Percentiles rank a stretch among this genome's conserved stretches.
Evolutionary conservation across 306 rosid species (phyloP).

Genomic region (Crataegus laevigata): DNA sequence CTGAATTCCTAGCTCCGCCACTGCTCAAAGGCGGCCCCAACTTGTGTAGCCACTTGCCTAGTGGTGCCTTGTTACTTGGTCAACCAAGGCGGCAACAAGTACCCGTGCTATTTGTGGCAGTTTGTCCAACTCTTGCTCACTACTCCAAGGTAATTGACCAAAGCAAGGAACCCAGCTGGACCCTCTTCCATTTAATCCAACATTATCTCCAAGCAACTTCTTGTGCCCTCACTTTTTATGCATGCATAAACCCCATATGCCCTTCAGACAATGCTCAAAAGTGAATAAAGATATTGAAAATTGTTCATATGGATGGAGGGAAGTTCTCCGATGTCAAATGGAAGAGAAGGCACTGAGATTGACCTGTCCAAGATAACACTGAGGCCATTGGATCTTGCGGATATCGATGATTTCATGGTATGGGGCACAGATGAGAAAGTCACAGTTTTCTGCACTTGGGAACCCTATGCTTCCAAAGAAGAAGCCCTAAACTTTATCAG

Average conservation of each 20-base stretch:
- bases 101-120: not conserved
- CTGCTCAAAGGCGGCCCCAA: too few species aligned
- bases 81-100: not conserved
- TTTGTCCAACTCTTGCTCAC: too few species aligned
- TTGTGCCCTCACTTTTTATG: not conserved
- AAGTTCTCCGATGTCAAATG: not conserved
- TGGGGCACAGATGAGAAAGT: constrained; percentile 59
- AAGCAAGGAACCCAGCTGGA: not conserved
- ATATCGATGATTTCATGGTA: constrained; percentile 57
- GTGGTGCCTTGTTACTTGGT: not conserved
- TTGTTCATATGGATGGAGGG: constrained; percentile 16
- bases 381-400: constrained; percentile 43
- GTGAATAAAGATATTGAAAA: not conserved
- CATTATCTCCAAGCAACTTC: not conserved
- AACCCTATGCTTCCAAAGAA: constrained; percentile 38
- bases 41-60: not conserved
- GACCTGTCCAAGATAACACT: constrained; percentile 25
- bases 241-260: not conserved
- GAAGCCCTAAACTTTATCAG: constrained; percentile 37
- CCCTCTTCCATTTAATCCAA: not conserved
- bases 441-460: constrained; percentile 50
- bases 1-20: too few species aligned
- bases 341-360: not conserved
- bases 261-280: not conserved
- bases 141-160: constrained; percentile 4